These are phyloP conservation scores for Moesziomyces antarcticus DNA, from an alignment of 1,284 basidiomycete species.

Conservation along the genomic window DNA sequence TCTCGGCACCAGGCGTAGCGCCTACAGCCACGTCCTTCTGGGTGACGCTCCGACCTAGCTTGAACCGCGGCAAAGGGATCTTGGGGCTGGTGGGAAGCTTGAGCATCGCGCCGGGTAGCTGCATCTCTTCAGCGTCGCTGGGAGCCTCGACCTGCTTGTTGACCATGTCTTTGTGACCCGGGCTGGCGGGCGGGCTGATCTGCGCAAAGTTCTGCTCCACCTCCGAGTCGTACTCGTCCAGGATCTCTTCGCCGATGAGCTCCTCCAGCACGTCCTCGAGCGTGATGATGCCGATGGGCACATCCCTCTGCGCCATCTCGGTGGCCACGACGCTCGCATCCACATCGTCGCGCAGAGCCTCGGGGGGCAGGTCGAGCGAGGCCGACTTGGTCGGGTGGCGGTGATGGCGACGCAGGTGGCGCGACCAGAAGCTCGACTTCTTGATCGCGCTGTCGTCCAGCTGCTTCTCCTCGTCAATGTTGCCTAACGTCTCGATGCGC, in stretches of 20 bases:
- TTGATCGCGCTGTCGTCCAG: conserved; percentile 58
- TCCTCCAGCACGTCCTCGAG: conserved; percentile 90
- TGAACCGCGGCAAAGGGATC: conserved; percentile 43
- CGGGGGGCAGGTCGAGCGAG: conserved; percentile 37
- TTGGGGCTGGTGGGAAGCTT: conserved; percentile 43
- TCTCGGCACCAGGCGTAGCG: conserved; percentile 1
- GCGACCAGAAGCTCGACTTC: conserved; percentile 69
- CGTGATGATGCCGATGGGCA: conserved; percentile 89
- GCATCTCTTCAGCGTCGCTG: conserved; percentile 22
- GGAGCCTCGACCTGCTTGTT: conserved; percentile 35
- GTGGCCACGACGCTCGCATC: conserved; percentile 43
- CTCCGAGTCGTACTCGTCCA: conserved; percentile 63
- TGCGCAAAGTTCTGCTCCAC: conserved; percentile 60
- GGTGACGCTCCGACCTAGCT: conserved; percentile 32
- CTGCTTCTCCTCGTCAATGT: conserved; percentile 62
- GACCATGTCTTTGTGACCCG: conserved; percentile 48
- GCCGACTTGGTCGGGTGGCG: conserved; percentile 71
- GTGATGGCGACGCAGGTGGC: conserved; percentile 77
- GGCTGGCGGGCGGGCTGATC: conserved; percentile 54
- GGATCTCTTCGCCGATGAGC: conserved; percentile 63
- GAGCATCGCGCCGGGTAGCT: conserved; percentile 30
- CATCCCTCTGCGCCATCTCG: conserved; percentile 47
- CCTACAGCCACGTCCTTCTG: conserved; percentile 11
- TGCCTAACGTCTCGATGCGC: conserved; percentile 40
- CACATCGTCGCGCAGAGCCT: conserved; percentile 76